Conservation (phyloP, 2,329 filamentous ascomycete genomes). For the Xylariaceae sp. region DNA sequence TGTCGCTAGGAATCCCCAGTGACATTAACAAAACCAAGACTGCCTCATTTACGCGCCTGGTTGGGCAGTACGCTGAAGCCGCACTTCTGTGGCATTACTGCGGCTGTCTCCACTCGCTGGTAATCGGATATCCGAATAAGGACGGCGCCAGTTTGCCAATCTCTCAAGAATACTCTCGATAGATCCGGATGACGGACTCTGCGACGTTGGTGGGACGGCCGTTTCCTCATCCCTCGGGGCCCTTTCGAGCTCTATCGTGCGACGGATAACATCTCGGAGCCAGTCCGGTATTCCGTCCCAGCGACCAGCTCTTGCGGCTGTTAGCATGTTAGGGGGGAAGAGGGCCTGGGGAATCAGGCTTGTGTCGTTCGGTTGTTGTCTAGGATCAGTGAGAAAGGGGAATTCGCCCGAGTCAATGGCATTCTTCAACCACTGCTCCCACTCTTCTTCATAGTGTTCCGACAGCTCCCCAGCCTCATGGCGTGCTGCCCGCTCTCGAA, state of each 20-base stretch:
- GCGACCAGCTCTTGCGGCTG: conserved; percentile 60
- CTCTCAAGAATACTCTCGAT: conserved; percentile 25
- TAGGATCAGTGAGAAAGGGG: conserved; percentile 54
- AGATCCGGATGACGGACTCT: conserved; percentile 14
- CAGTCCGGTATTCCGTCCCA: conserved; percentile 66
- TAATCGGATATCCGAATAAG: conserved; percentile 48
- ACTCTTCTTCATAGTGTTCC: conserved; percentile 71
- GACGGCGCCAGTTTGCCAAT: conserved; percentile 33
- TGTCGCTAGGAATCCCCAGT: neutral
- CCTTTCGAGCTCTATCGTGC: conserved; percentile 51
- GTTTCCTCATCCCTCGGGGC: conserved; percentile 17
- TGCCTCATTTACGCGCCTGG: conserved; percentile 36
- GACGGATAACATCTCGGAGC: conserved; percentile 59
- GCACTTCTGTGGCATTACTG: conserved; percentile 33
- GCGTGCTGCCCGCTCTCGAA: conserved; percentile 67
- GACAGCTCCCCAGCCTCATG: conserved; percentile 66
- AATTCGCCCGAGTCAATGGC: conserved; percentile 69
- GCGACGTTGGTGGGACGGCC: conserved; percentile 24
- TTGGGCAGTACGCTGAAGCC: conserved; percentile 42
- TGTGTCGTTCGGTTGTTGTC: conserved; percentile 45
- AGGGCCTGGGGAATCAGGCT: conserved; percentile 46
- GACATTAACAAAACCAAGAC: neutral
- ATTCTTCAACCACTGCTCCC: conserved; percentile 78
- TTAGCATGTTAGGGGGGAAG: conserved; percentile 60
- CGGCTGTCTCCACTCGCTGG: conserved; percentile 45